Evolutionary conservation across 106 monocot species (phyloP), one percentile per base, ranked within the genome.

Genomic region (Allium fistulosum): DNA sequence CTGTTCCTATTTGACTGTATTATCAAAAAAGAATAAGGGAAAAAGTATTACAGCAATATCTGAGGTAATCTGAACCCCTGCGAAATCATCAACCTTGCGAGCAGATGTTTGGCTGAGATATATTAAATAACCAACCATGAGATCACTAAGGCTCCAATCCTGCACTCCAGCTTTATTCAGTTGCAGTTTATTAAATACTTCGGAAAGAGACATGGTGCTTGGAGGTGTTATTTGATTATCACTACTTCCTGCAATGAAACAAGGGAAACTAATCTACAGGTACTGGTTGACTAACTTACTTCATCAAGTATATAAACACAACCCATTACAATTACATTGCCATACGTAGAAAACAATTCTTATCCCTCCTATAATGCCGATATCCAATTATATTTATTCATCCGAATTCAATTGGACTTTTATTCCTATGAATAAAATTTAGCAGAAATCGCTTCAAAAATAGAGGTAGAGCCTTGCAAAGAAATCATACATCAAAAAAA

Each of bases 101-200:
- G 83, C 57, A 49, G 89, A 90, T 62, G 92, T 70, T 67, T 89
- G 97, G 63, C 92, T 84, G 26, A 92, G 84, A 72, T 89, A 91
- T 63, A 97, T 82, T 10, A 97, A 82, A 69, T 97, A 97, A 57
- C 89, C 97, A 69, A 97, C 67, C 11, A 92, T 97, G 48, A 97
- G 74, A 68, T 97, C 92, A 78, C 88, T 80, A 45, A 97, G 70
- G 76, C 92, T 97, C 97, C 97, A 97, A 28, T 97, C 97, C 68
- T 84, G 92, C 59, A 97, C 80, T 46, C 84, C 82, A 63, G 62
- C 58, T 73, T 82, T 97, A 65, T 79, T 92, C 52, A 70, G 71
- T 69, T 97, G 97, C 68, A 97, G 84, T 61, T 82, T 66, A 9
- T 71, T 57, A 77, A 92, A 77, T 28, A 97, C 84, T 75, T 97